Percentiles rank a stretch among this genome's conserved stretches.
These are phyloP conservation scores for Sodiomyces alkalinus DNA, from an alignment of 2,329 filamentous ascomycete genomes.

Conservation along the genomic window DNA sequence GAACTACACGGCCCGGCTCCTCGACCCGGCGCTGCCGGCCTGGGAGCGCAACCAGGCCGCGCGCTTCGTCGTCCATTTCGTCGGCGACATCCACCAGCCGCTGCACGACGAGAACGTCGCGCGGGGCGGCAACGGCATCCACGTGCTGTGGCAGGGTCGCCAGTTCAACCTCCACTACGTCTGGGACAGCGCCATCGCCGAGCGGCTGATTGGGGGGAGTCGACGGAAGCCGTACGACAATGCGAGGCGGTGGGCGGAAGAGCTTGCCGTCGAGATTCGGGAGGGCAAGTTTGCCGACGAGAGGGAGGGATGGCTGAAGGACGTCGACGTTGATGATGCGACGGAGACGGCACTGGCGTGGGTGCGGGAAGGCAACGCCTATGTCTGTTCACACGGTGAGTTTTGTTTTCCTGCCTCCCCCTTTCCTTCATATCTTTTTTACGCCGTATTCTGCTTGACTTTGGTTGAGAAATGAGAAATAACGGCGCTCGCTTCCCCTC, in stretches of 20 bases:
- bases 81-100: constrained; percentile 57
- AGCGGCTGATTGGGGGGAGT: constrained; percentile 44
- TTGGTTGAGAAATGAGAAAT: no score
- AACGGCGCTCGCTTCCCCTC: no score
- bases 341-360: constrained; percentile 43
- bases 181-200: constrained; percentile 58
- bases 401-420: constrained; percentile 5
- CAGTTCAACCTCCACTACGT: constrained; percentile 54
- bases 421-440: background rate
- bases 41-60: constrained; percentile 41
- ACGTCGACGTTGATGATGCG: constrained; percentile 38
- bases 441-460: no score
- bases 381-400: constrained; percentile 46
- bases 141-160: constrained; percentile 42
- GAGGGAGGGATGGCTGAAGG: constrained; percentile 38
- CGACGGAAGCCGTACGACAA: constrained; percentile 31
- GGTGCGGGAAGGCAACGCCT: constrained; percentile 47
- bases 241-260: constrained; percentile 40
- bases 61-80: constrained; percentile 53
- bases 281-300: constrained; percentile 36
- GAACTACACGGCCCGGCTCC: constrained; percentile 43
- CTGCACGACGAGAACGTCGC: constrained; percentile 49
- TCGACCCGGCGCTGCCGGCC: constrained; percentile 27
- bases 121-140: constrained; percentile 53
- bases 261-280: constrained; percentile 37